Evolutionary conservation across 768 basidiomycete species (phyloP), one percentile per base, ranked within the genome.

Genomic region (Calocybe cyanea): DNA sequence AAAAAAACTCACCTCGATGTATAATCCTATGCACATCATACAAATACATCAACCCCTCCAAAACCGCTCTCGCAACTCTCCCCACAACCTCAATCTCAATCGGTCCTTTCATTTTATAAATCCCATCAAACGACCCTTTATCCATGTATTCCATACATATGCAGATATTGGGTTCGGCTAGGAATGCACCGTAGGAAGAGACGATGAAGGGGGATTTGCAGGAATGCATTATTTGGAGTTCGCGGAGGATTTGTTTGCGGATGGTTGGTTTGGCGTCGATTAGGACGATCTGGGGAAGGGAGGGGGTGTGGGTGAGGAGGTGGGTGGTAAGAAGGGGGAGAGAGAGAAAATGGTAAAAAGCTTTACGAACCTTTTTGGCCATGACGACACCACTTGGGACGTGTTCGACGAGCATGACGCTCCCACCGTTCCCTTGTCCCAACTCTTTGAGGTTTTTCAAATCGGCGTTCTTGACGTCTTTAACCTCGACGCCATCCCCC

Each of bases 61-160:
- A 75, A 33, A 98, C 96, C 3, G 90, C 89, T 43, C 90, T 68
- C n/a, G 95, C 93, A 43, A 99, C 89, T 63, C 86, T 83, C 20
- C 86, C 88, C 24, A 98, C 92, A n/a, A 99, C 79, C 28, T 89
- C 82, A 54, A 96, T 87, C 50, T 89, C 83, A 56, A 99, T 89
- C 17, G 94, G 73, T 0, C 96, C 96, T 52, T 88, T 87, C 60
- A 82, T 82, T 72, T 94, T 94, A 70, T 97, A 98, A 52, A 98
- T 93, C 28, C 85, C 82, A 62, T 99, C 96, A 7, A 96, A 75
- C 7, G 85, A 92, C 44, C 91, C 89, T 63, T 90, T 93, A 73
- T 95, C 87, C 90, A 87, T 87, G 64, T 69, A 89, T 63, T 99
- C 96, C 86, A 99, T 97, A 67, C 93, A 98, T 45, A 97, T 94